Conservation (phyloP, 345 rosid genomes). For the Pistacia atlantica region DNA sequence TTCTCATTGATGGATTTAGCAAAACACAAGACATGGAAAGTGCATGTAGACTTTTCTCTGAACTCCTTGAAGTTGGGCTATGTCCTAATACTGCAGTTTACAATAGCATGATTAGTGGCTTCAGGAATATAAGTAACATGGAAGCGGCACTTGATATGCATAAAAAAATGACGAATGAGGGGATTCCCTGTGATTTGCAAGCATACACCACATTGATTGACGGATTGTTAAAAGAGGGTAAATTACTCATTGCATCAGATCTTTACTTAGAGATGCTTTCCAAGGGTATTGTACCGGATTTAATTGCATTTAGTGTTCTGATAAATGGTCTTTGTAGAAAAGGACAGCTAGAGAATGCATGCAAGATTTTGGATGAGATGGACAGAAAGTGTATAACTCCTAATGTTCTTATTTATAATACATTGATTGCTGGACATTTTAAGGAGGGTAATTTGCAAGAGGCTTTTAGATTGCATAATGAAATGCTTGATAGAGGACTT, state of each 20-base stretch:
- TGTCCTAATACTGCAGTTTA: slow-evolving; percentile 56
- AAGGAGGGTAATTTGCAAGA: slow-evolving; percentile 69
- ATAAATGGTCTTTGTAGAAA: slow-evolving; percentile 59
- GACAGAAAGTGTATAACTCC: slow-evolving; percentile 52
- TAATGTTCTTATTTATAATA: slow-evolving; percentile 57
- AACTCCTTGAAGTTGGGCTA: slow-evolving; percentile 64
- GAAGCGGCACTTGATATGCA: slow-evolving; percentile 61
- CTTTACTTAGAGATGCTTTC: slow-evolving; percentile 70
- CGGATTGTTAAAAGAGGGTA: slow-evolving; percentile 65
- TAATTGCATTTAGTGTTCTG: slow-evolving; percentile 45
- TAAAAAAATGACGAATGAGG: slow-evolving; percentile 62
- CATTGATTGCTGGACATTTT: slow-evolving; percentile 66
- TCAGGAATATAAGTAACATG: slow-evolving; percentile 58
- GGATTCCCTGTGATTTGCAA: slow-evolving; percentile 50
- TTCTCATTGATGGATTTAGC: slow-evolving; percentile 67
- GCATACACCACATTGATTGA: slow-evolving; percentile 76
- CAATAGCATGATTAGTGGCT: slow-evolving; percentile 71
- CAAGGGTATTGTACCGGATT: slow-evolving; percentile 61
- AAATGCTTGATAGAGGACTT: slow-evolving; percentile 88
- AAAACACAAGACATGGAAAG: slow-evolving; percentile 54
- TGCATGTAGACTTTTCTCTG: slow-evolving; percentile 50
- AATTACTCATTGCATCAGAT: slow-evolving; percentile 54
- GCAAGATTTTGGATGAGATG: slow-evolving; percentile 66
- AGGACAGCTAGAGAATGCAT: slow-evolving; percentile 62
- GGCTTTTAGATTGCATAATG: slow-evolving; percentile 73